Base-by-base conservation (phyloP, 257 asterid genomes). In the Primulina eburnea region DNA sequence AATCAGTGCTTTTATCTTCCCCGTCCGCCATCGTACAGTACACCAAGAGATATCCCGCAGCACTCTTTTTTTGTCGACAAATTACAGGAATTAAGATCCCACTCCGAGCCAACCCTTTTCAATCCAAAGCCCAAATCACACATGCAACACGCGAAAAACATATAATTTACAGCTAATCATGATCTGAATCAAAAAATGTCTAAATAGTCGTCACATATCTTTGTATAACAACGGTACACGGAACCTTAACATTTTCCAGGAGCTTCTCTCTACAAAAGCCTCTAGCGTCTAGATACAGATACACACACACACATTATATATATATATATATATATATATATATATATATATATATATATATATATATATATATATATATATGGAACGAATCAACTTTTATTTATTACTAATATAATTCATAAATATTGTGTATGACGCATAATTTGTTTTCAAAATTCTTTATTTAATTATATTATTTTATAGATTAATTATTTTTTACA, bases 1-100 rank as follows among this genome's bases (percentile, higher is more conserved):
- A 88, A 81, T 83, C 95, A 32, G 16, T 62, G 40, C 47, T 75
- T 73, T 83, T 82, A 24, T 73, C 87, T 20, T 52, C 84, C 26
- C 62, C 88, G 38, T 60, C 82, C 4, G 90, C 92, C 96, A 87
- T 66, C 56, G 72, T 24, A 24, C 26, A 24, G 26, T 1, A 24
- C 26, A 24, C 26, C 26, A 0, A 24, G 26, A 24, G 26, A 24
- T 24, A 24, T 24, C 26, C 26, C 26, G 26, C 26, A 24, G 1
- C 26, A 24, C 1, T 24, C 26, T 24, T 24, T 24, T 21, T 24
- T 24, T 24, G 26, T 47, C 56, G 56, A 47, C 56, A 47, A 47
- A 47, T 14, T 47, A 16, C 20, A 47, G 56, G 8, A 7, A 47
- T 16, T 16, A 47, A 1, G 5, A 47, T 47, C 56, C 56, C 18